Base-by-base conservation (phyloP, 2,329 filamentous ascomycete species). In the Aspergillus versicolor region DNA sequence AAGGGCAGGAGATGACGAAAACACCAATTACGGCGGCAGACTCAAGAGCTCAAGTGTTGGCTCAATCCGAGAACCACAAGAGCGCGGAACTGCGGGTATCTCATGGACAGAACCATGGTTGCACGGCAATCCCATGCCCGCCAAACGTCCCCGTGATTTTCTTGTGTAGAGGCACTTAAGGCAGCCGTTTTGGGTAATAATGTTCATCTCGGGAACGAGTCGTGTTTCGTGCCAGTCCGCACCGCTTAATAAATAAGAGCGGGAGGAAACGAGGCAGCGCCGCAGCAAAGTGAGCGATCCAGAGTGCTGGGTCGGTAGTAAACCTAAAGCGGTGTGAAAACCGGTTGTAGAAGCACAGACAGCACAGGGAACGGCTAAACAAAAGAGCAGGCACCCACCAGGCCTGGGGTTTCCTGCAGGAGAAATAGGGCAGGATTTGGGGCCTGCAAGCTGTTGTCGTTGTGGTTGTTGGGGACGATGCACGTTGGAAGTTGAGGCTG, bases 241-340 rank as follows among this genome's bases (percentile, higher is more conserved):
- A 22, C 43, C 49, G 55, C 46, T 54, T 49, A 57, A 48, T 54
- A 42, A 54, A 50, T 37, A 45, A 40, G 49, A 53, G 55, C 57
- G 57, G 57, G 37, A 57, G 27, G 57, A 57, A 59, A 53, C 40
- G 51, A 56, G 57, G 53, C 52, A 42, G 45, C 40, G 51, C 53
- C 54, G 53, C 52, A 42, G 45, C 49, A 38, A 44, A 30, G 32
- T 38, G 45, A 56, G 40, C 49, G 57, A 56, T 40, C 57, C 57
- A 51, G 40, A 60, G 44, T 60, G 46, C 54, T 57, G 57, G 57
- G 57, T 57, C 54, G 48, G 57, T 53, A 45, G 54, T 40, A 54
- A 50, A 54, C 45, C 54, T 57, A 60, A 55, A 59, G 57, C 57
- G 57, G 57, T 60, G 57, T 56, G 53, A 54, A 51, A 46, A 17